These are phyloP conservation scores for Penicillium sp. DNA, from an alignment of 2,329 filamentous ascomycete species.

Conservation along the genomic window DNA sequence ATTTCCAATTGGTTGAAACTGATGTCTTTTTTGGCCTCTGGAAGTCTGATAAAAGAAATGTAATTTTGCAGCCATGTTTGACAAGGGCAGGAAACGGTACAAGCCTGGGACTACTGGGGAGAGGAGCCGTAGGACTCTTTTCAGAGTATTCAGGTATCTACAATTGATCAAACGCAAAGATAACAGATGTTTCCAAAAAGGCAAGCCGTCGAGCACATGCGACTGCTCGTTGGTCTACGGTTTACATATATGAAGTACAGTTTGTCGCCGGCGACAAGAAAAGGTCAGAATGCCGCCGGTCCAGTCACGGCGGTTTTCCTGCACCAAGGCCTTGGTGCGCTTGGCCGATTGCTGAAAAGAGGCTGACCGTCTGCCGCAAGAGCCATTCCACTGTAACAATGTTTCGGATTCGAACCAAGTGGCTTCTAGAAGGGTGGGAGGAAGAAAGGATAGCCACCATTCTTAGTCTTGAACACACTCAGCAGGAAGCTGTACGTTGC, in stretches of 20 bases:
- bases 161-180: not conserved
- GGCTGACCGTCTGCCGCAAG: not conserved
- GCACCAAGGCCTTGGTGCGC: not conserved
- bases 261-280: conserved; percentile 17
- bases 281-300: not conserved
- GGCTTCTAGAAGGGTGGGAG: conserved; percentile 77
- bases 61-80: not conserved
- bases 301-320: not conserved
- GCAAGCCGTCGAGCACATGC: not conserved
- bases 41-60: too few species aligned
- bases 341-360: not conserved
- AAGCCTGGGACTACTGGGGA: not conserved
- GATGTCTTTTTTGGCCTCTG: too few species aligned
- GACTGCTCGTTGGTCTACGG: conserved; percentile 16
- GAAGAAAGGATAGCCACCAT: conserved; percentile 90
- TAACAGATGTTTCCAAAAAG: not conserved
- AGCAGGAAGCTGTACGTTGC: conserved; percentile 91
- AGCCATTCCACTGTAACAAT: not conserved
- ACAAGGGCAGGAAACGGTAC: not conserved
- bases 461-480: conserved; percentile 93
- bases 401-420: not conserved
- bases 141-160: not conserved
- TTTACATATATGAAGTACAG: conserved; percentile 14
- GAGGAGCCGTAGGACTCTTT: not conserved
- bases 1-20: not conserved